A percentile compares a stretch with the other conserved stretches of the same genome.
These are phyloP conservation scores for Evernia prunastri DNA, from an alignment of 495 filamentous ascomycete species.

Conservation along the genomic window DNA sequence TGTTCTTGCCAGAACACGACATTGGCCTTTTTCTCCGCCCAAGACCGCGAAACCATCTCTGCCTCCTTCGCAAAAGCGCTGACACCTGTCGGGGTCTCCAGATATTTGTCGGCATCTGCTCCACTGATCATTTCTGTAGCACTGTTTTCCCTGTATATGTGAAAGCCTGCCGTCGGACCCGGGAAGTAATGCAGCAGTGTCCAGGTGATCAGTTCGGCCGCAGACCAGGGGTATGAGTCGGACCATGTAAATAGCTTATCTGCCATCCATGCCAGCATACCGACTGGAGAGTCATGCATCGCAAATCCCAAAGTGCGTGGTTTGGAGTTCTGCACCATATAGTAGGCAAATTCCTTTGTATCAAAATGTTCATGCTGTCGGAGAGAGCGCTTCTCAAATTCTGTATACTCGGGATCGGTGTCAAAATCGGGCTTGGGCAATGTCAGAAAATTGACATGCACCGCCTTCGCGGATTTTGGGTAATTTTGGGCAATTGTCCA, in stretches of 20 bases:
- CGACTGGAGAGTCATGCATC: conserved; percentile 28
- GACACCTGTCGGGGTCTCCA: conserved; percentile 22
- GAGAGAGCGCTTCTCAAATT: conserved; percentile 21
- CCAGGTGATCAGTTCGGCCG: conserved; percentile 29
- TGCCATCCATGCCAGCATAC: conserved; percentile 30
- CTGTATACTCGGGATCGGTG: conserved; percentile 21
- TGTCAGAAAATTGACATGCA: neutral
- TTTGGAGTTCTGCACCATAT: conserved; percentile 23
- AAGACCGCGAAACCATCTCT: conserved; percentile 26
- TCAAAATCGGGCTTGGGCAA: neutral
- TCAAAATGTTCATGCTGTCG: conserved; percentile 20
- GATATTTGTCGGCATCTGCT: conserved; percentile 6
- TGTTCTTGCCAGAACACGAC: conserved; percentile 31
- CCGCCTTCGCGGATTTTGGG: conserved; percentile 21
- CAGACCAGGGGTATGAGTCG: conserved; percentile 28
- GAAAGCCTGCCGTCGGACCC: conserved; percentile 24
- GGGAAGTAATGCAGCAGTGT: conserved; percentile 32
- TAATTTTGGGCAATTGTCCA: conserved; percentile 28
- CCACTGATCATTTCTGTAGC: conserved; percentile 13
- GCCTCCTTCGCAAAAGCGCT: conserved; percentile 30
- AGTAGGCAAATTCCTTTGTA: conserved; percentile 23
- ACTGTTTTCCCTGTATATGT: conserved; percentile 27
- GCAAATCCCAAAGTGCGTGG: conserved; percentile 28
- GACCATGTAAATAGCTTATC: conserved; percentile 29
- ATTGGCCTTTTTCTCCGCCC: conserved; percentile 27